Base-by-base conservation (phyloP, 2,329 filamentous ascomycete genomes). In the Diaporthe helianthi region DNA sequence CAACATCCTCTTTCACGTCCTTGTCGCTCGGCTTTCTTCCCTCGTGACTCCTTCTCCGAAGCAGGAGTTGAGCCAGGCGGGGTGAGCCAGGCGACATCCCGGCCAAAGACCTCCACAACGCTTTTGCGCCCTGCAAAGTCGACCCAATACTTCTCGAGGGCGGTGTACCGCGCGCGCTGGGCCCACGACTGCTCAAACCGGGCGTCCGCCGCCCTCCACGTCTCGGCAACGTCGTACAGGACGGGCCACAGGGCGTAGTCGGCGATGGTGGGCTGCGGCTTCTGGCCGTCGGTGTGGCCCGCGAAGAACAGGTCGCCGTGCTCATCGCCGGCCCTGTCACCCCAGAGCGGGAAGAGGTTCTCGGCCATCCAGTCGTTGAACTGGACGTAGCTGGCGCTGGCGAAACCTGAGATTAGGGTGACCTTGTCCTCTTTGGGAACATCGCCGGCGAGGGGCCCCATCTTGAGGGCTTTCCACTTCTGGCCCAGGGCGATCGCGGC, bases 171-270 rank as follows among this genome's bases (percentile, higher is more conserved):
- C 6, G 74, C 72, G 38, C 61, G 67, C 13, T 53, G 15, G 6
- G 73, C 73, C 7, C 84, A 73, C 5, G 52, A 49, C 31, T 58
- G 41, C 44, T 51, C 52, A 31, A 41, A 58, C 0, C 73, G 72
- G 1, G 76, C 77, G 5, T 74, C 51, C 1, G 76, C 77, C 4
- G 74, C 44, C 3, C 78, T 80, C 67, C 76, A 76, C 24, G 78
- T 76, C 17, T 76, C 71, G 10, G 81, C 75, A 24, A 88, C 79
- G 38, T 80, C 80, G 69, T 87, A 78, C 69, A 90, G 73, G 17
- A 87, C 80, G 0, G 88, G 87, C 84, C 85, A 89, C 4, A 89
- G 75, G 0, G 85, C 86, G 74, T 84, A 90, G 75, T 90, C 88
- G 0, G 83, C 83, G 2, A 89, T 74, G 2, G 80, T 79, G 0